These are phyloP conservation scores for Cryphonectria nitschkei DNA, from an alignment of 2,329 filamentous ascomycete genomes.

Conservation along the genomic window DNA sequence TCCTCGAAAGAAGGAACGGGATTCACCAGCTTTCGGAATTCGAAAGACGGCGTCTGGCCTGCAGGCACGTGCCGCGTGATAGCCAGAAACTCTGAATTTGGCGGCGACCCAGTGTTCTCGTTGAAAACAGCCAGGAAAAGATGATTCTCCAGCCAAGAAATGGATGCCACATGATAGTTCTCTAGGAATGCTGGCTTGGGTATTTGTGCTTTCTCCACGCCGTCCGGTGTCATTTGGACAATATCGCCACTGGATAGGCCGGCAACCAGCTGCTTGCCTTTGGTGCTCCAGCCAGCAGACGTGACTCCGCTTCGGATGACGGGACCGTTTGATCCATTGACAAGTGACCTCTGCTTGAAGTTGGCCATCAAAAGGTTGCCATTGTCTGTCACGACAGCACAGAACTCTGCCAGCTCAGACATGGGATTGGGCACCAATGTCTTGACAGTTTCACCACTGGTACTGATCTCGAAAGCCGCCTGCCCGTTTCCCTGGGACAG, in stretches of 20 bases:
- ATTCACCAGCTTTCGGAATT: constrained; percentile 74
- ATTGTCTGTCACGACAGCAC: constrained; percentile 78
- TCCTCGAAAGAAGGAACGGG: constrained; percentile 75
- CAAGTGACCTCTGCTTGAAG: constrained; percentile 66
- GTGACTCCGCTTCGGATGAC: constrained; percentile 76
- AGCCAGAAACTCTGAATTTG: constrained; percentile 76
- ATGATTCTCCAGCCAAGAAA: constrained; percentile 88
- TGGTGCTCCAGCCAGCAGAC: constrained; percentile 88
- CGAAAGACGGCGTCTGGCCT: constrained; percentile 55
- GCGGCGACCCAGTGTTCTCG: constrained; percentile 59
- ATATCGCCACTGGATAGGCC: constrained; percentile 81
- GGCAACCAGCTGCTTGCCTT: constrained; percentile 89
- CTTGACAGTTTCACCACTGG: constrained; percentile 74
- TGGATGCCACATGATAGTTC: constrained; percentile 74
- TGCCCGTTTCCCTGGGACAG: constrained; percentile 69
- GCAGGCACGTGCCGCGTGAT: constrained; percentile 68
- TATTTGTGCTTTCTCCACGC: constrained; percentile 75
- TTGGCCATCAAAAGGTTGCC: constrained; percentile 87
- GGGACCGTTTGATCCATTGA: constrained; percentile 61
- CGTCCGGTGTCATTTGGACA: constrained; percentile 82
- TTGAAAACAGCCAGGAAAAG: constrained; percentile 83
- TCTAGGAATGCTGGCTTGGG: constrained; percentile 73
- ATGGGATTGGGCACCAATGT: constrained; percentile 81
- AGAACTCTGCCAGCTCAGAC: constrained; percentile 70
- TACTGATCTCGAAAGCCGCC: constrained; percentile 74